These are phyloP conservation scores for Taxillus chinensis DNA, from an alignment of 164 flowering plant species.

Conservation along the genomic window DNA sequence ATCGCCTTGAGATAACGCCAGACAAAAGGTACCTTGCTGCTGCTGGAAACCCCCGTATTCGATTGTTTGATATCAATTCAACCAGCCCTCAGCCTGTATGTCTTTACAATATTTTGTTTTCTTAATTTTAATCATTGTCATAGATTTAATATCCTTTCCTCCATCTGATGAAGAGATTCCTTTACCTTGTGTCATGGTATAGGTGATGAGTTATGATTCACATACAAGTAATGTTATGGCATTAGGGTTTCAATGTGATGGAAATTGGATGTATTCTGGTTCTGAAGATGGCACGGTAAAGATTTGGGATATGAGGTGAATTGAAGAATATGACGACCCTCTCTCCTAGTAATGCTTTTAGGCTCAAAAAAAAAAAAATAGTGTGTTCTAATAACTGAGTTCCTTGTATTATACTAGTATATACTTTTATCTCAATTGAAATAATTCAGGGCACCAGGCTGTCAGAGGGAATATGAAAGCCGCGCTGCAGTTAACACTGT, in stretches of 20 bases:
- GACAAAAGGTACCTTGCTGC: constrained; percentile 82
- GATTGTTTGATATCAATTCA: constrained; percentile 86
- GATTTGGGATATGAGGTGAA: constrained; percentile 93
- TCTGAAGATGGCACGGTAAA: constrained; percentile 99
- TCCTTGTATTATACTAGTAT: neutral
- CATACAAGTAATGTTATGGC: constrained; percentile 97
- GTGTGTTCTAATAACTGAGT: neutral
- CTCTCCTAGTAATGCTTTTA: too few relatives aligned
- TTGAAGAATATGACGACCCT: neutral
- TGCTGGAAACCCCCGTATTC: constrained; percentile 94
- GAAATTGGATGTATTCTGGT: constrained; percentile 99
- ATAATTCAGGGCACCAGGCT: constrained; percentile 79
- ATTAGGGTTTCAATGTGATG: constrained; percentile 97
- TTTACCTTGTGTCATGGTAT: constrained; percentile 6
- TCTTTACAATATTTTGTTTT: constrained; percentile 2
- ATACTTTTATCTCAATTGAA: constrained; percentile 1
- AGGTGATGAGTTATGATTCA: constrained; percentile 91
- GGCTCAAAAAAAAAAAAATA: neutral
- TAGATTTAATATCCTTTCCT: neutral
- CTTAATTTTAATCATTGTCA: neutral
- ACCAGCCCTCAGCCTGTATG: constrained; percentile 79
- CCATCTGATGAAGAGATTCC: neutral
- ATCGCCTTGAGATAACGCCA: constrained; percentile 88
- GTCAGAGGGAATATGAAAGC: constrained; percentile 98
- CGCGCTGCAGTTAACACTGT: constrained; percentile 99